These are phyloP conservation scores for Pichia rugopelliculosa DNA, from an alignment of 805 yeast genomes.

Conservation along the genomic window DNA sequence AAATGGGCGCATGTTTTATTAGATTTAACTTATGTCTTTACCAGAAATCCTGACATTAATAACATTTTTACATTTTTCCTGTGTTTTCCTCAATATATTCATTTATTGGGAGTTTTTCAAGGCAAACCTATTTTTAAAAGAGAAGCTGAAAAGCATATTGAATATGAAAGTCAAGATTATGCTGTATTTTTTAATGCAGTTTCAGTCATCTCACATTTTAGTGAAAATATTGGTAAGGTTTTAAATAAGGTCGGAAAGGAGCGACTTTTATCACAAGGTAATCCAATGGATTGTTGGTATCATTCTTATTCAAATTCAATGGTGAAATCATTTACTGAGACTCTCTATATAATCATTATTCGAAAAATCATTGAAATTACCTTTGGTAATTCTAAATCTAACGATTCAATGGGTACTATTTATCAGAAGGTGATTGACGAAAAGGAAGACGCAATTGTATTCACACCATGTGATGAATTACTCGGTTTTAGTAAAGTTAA, in stretches of 20 bases:
- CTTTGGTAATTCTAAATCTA: conserved; percentile 11
- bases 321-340: conserved; percentile 15
- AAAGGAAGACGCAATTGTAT: conserved; percentile 19
- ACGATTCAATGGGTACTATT: conserved; percentile 3
- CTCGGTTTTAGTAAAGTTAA: conserved; percentile 22
- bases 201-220: conserved; percentile 58
- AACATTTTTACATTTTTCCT: conserved; percentile 26
- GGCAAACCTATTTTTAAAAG: conserved; percentile 70
- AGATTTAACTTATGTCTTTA: conserved; percentile 71
- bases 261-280: conserved; percentile 8
- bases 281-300: conserved; percentile 14
- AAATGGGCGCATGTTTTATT: conserved; percentile 72
- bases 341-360: conserved; percentile 11
- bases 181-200: conserved; percentile 60
- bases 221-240: conserved; percentile 45
- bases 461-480: conserved; percentile 18
- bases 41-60: conserved; percentile 53
- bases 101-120: conserved; percentile 62
- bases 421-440: conserved; percentile 14
- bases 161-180: conserved; percentile 84
- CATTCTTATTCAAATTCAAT: conserved; percentile 13
- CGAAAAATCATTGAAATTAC: conserved; percentile 12
- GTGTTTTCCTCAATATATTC: conserved; percentile 42
- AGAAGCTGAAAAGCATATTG: conserved; percentile 76
- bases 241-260: conserved; percentile 23